Conservation (phyloP, 306 rosid genomes). For the Prunus armeniaca region DNA sequence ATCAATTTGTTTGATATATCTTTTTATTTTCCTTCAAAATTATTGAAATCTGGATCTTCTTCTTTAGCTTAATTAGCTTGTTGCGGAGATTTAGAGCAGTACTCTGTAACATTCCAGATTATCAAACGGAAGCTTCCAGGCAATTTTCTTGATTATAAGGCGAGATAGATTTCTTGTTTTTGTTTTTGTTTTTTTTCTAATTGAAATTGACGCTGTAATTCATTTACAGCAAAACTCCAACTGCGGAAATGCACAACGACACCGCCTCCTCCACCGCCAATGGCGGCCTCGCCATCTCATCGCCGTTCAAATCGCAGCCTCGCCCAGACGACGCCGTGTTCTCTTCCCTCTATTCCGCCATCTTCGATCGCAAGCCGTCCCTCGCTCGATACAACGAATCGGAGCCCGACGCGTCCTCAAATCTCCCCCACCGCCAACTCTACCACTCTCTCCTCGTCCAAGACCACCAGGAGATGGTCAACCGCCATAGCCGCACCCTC, state of each 20-base stretch:
- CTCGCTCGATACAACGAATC: conserved; percentile 25
- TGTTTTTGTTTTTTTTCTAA: not conserved
- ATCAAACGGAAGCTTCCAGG: not conserved
- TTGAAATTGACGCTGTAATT: not conserved
- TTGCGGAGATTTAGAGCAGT: not conserved
- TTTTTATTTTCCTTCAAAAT: not conserved
- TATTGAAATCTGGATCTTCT: not conserved
- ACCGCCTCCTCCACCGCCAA: conserved; percentile 36
- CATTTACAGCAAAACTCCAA: conserved; percentile 2
- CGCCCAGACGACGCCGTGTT: conserved; percentile 29
- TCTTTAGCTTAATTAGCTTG: not conserved
- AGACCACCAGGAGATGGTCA: conserved; percentile 88
- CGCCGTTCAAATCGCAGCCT: conserved; percentile 29
- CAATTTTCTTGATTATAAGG: not conserved
- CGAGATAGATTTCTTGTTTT: not conserved
- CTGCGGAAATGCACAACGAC: conserved; percentile 46
- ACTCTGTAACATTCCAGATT: not conserved
- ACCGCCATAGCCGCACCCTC: conserved; percentile 77
- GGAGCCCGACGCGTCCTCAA: conserved; percentile 9
- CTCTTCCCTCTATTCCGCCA: conserved; percentile 43
- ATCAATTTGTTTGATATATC: not conserved
- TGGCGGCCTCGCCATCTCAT: conserved; percentile 34
- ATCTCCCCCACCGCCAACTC: conserved; percentile 13
- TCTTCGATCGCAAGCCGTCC: conserved; percentile 39
- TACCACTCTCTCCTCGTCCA: conserved; percentile 52